Percentiles rank a stretch among this genome's conserved stretches.
Evolutionary conservation across 2,329 filamentous ascomycete species (phyloP).

Genomic region (Colletotrichum kahawae): DNA sequence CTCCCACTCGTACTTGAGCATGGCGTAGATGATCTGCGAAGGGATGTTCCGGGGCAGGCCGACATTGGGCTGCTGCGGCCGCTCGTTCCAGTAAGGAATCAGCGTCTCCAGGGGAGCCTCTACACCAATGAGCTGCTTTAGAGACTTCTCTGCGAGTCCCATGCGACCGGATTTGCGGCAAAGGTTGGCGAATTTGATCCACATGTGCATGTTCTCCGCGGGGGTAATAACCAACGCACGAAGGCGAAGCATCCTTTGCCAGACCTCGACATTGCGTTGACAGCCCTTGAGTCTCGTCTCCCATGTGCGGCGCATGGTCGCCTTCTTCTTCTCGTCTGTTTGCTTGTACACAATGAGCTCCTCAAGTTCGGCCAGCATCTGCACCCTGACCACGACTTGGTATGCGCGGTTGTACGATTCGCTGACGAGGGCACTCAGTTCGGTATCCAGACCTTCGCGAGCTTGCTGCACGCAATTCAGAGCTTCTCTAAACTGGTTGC

Average conservation of each 20-base stretch:
- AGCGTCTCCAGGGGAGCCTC: constrained; percentile 66
- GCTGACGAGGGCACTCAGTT: constrained; percentile 93
- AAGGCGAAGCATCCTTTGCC: constrained; percentile 97
- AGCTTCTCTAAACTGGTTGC: constrained; percentile 94
- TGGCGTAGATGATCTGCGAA: constrained; percentile 92
- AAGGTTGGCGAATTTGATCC: constrained; percentile 98
- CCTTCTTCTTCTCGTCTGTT: constrained; percentile 85
- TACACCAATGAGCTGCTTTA: constrained; percentile 85
- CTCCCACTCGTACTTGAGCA: constrained; percentile 97
- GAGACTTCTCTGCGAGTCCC: constrained; percentile 92
- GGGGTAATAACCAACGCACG: constrained; percentile 91
- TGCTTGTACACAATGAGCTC: constrained; percentile 99
- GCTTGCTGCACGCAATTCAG: constrained; percentile 89
- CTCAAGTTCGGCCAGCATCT: constrained; percentile 98
- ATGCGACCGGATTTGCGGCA: constrained; percentile 96
- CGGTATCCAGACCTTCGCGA: constrained; percentile 91
- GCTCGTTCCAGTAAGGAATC: constrained; percentile 64
- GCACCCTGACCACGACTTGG: constrained; percentile 94
- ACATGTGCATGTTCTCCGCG: constrained; percentile 96
- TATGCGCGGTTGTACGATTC: constrained; percentile 99
- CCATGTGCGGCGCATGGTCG: constrained; percentile 92
- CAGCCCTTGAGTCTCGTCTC: constrained; percentile 93
- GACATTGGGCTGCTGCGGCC: constrained; percentile 32
- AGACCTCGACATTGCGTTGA: constrained; percentile 96
- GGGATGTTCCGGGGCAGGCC: constrained; percentile 52